Evolutionary conservation across 805 yeast genomes (phyloP).

Genomic region (Novakomyces olei): DNA sequence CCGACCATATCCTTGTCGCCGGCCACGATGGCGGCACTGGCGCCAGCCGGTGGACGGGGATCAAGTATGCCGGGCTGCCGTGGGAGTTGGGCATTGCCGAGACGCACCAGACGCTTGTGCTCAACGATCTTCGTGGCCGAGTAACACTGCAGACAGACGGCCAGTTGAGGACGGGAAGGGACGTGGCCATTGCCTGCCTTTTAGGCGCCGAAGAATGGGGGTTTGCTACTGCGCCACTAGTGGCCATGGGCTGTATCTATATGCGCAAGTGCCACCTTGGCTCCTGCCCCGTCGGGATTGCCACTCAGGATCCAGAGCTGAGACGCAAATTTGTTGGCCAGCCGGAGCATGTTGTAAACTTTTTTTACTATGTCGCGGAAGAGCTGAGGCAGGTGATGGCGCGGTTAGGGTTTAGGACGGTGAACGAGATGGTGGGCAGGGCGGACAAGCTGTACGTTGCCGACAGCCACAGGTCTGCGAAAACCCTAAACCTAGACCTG

Average conservation of each 20-base stretch:
- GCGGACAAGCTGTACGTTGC: slow-evolving; percentile 75
- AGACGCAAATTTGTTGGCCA: slow-evolving; percentile 86
- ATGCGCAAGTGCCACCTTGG: slow-evolving; percentile 85
- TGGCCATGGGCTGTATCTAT: slow-evolving; percentile 94
- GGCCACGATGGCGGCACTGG: slow-evolving; percentile 99
- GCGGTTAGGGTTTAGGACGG: slow-evolving; percentile 76
- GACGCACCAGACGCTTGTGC: slow-evolving; percentile 88
- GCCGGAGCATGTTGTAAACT: slow-evolving; percentile 95
- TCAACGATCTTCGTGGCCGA: slow-evolving; percentile 88
- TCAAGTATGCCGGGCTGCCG: slow-evolving; percentile 91
- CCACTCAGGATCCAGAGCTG: slow-evolving; percentile 89
- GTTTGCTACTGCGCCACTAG: slow-evolving; percentile 88
- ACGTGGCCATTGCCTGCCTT: slow-evolving; percentile 85
- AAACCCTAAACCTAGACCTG: slow-evolving; percentile 76
- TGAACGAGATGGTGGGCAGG: slow-evolving; percentile 95
- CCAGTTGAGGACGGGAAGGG: slow-evolving; percentile 90
- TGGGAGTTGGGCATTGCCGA: slow-evolving; percentile 98
- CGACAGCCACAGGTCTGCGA: slow-evolving; percentile 65
- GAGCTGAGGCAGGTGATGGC: slow-evolving; percentile 91
- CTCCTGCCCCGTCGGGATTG: slow-evolving; percentile 96
- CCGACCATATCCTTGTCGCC: slow-evolving; percentile 83
- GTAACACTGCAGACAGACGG: slow-evolving; percentile 97
- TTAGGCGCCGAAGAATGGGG: slow-evolving; percentile 98
- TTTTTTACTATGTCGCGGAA: slow-evolving; percentile 82
- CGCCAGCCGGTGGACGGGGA: slow-evolving; percentile 95